These are phyloP conservation scores for Yamagishiella unicocca DNA, from an alignment of 139 green algal species.

Conservation along the genomic window DNA sequence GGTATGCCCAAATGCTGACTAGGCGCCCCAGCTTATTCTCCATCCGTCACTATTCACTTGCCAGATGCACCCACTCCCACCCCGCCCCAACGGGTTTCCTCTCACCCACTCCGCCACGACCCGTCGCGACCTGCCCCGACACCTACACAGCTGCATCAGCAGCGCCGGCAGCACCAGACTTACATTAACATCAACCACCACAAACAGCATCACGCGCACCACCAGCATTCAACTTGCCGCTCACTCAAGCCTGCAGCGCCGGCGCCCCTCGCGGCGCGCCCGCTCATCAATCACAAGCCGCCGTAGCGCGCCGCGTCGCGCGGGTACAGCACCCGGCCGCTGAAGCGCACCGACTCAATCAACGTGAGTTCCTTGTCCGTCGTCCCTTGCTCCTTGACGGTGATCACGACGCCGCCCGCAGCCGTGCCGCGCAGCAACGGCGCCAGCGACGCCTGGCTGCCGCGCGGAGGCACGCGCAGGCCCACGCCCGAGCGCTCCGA, in stretches of 20 bases:
- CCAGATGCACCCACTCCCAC: no score
- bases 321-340: conserved; percentile 32
- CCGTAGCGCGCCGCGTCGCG: neutral
- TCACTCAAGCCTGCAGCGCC: neutral
- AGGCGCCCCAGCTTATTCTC: no score
- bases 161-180: neutral
- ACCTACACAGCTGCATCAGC: neutral
- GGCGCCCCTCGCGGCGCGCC: neutral
- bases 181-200: neutral
- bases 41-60: no score
- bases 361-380: neutral
- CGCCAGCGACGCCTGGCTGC: neutral
- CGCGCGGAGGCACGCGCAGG: neutral
- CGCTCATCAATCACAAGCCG: neutral
- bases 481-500: neutral
- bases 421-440: neutral
- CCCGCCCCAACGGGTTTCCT: no score
- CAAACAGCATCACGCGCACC: neutral
- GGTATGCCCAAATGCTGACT: no score
- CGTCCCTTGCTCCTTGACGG: neutral
- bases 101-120: no score
- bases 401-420: conserved; percentile 6
- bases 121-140: neutral
- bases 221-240: neutral
- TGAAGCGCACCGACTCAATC: neutral